Evolutionary conservation across 1,284 basidiomycete species (phyloP).

Genomic region (Serendipita sp.): DNA sequence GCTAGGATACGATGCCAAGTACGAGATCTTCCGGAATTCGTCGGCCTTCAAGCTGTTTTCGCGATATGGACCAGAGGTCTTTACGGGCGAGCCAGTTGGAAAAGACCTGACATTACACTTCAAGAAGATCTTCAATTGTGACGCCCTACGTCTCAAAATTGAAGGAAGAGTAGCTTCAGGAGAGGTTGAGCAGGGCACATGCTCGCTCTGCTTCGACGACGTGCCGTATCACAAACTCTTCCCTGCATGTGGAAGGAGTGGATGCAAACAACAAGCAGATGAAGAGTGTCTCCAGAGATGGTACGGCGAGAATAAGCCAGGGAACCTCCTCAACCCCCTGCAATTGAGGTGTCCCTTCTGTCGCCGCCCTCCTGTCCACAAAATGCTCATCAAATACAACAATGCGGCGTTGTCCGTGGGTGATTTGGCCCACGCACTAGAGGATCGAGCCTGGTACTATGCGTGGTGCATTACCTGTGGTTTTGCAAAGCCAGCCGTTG

Average conservation of each 20-base stretch:
- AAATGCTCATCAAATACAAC: constrained; percentile 17
- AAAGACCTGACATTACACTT: constrained; percentile 11
- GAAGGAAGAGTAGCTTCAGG: constrained; percentile 15
- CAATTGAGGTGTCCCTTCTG: constrained; percentile 19
- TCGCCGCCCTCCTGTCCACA: constrained; percentile 17
- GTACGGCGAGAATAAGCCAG: constrained; percentile 18
- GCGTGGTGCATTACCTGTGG: constrained; percentile 20
- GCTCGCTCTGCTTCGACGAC: constrained; percentile 19
- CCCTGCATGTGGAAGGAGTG: constrained; percentile 17
- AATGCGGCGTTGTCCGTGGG: constrained; percentile 12
- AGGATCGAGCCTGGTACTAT: constrained; percentile 17
- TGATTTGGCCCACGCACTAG: constrained; percentile 16
- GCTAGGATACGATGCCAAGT: constrained; percentile 14
- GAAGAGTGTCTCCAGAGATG: constrained; percentile 17
- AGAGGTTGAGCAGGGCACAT: constrained; percentile 16
- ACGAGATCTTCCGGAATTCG: constrained; percentile 15
- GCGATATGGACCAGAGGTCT: constrained; percentile 14
- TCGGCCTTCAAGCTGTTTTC: constrained; percentile 20
- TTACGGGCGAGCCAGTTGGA: constrained; percentile 8
- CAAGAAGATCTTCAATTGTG: constrained; percentile 14
- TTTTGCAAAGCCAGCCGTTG: constrained; percentile 15
- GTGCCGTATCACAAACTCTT: constrained; percentile 14
- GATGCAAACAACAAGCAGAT: constrained; percentile 17
- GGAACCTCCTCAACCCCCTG: constrained; percentile 18
- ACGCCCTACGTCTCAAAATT: constrained; percentile 11